Conservation (phyloP, 805 yeast species). For the Pichia membranifaciens region DNA sequence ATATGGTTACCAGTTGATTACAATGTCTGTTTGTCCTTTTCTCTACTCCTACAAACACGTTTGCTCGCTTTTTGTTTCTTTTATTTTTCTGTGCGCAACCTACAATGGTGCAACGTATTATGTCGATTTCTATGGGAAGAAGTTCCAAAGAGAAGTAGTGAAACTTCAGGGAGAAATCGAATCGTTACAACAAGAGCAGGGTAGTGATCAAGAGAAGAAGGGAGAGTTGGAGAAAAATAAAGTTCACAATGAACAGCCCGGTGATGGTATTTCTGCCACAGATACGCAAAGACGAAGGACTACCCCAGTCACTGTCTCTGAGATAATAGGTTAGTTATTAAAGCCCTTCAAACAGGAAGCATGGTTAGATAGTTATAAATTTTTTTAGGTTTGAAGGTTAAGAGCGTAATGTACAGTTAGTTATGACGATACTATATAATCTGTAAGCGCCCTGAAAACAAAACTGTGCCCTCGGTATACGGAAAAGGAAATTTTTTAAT, state of each 20-base stretch:
- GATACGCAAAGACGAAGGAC: not conserved
- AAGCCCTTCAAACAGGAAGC: not conserved
- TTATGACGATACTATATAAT: no score
- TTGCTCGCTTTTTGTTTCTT: constrained; percentile 60
- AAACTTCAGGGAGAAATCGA: constrained; percentile 67
- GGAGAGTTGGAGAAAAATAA: not conserved
- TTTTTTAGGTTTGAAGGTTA: no score
- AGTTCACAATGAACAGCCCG: not conserved
- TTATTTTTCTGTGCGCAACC: constrained; percentile 74
- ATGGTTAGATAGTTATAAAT: not conserved
- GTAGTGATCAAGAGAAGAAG: not conserved
- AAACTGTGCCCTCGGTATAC: not conserved
- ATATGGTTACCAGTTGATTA: constrained; percentile 74
- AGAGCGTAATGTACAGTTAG: no score
- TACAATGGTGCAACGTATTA: constrained; percentile 95
- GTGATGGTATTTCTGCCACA: not conserved
- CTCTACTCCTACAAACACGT: constrained; percentile 69
- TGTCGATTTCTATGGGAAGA: constrained; percentile 84
- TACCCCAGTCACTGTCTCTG: constrained; percentile 1
- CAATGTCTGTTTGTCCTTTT: constrained; percentile 88
- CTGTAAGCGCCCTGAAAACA: not conserved
- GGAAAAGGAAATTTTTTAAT: constrained; percentile 2
- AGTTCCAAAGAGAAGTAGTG: constrained; percentile 79
- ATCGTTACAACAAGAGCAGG: constrained; percentile 4
- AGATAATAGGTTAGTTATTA: not conserved